These are phyloP conservation scores for Kalaharituber pfeilii DNA, from an alignment of 2,329 filamentous ascomycete species.

Conservation along the genomic window DNA sequence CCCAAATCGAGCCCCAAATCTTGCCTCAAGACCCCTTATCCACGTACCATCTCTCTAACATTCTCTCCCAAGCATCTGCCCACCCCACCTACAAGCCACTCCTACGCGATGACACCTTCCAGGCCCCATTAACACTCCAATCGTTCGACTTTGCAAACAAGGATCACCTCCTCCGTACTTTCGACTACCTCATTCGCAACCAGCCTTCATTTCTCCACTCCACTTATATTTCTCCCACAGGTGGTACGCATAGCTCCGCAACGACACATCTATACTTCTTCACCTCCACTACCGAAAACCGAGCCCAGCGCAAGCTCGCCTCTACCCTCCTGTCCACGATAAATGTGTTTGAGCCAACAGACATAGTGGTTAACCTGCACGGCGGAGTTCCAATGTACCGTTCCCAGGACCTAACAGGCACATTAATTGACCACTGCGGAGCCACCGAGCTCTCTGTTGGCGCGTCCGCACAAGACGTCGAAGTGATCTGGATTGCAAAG, in stretches of 20 bases:
- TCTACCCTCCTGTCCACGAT: constrained; percentile 25
- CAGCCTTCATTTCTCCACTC: constrained; percentile 26
- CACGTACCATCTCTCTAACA: not conserved
- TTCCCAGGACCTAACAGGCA: constrained; percentile 30
- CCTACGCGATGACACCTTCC: not conserved
- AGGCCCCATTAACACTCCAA: not conserved
- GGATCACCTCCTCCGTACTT: constrained; percentile 2
- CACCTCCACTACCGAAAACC: constrained; percentile 30
- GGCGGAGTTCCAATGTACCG: constrained; percentile 28
- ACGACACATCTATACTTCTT: constrained; percentile 28
- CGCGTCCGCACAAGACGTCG: constrained; percentile 19
- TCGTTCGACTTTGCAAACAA: constrained; percentile 6
- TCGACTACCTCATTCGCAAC: constrained; percentile 4
- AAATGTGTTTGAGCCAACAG: constrained; percentile 25
- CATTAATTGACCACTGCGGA: constrained; percentile 30
- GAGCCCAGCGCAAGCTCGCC: constrained; percentile 27
- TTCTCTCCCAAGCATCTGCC: constrained; percentile 9
- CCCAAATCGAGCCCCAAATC: not conserved
- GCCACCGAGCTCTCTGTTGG: constrained; percentile 29
- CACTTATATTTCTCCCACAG: constrained; percentile 30
- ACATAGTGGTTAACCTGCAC: constrained; percentile 30
- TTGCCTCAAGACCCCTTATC: not conserved
- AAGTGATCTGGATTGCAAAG: constrained; percentile 22
- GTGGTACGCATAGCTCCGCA: constrained; percentile 26
- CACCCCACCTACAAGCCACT: constrained; percentile 11